Base-by-base conservation (phyloP, 805 yeast genomes). In the Maudiozyma saulgeensis region DNA sequence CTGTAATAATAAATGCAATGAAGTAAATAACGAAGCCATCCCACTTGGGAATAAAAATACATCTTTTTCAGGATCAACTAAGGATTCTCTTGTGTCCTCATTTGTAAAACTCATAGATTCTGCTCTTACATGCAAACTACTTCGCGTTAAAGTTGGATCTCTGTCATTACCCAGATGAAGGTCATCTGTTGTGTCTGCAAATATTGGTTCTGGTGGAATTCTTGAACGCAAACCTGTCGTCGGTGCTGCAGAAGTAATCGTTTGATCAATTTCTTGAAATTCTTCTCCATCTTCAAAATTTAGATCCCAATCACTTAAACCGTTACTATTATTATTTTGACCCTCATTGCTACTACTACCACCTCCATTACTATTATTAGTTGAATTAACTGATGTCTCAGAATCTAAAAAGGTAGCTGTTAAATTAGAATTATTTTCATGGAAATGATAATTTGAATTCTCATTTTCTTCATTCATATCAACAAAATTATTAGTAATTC, bases 1-100 rank as follows among this genome's bases (percentile, higher is more conserved):
- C 34, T 69, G 57, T 48, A 80, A 61, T 18, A 79, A 55, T 8
- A 80, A 72, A 51, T 79, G 76, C 63, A 91, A 96, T 1, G 96
- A 86, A 49, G 80, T 76, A 72, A 84, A 93, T 39, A 93, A 85
- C 0, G 96, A 74, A 2, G 96, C 84, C 97, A 93, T 93, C 16
- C 99, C 99, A 4, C 90, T 74, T 13, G 96, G 93, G 59, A 77
- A 89, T 45, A 95, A 72, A 61, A 78, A 89, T 1, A 93, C 95
- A 60, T 90, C 95, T 21, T 79, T 73, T 43, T 78, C 82, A 19
- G 67, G 60, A 46, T 61, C 59, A 4, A 63, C 51, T 12, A 37
- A 16, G 8, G 47, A 38, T 7, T 38, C 34, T 8, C n/a, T 19
- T 8, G 18, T 19, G 7, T 34, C 41, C 8, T 34, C 38, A 23